Base-by-base conservation (phyloP, 257 asterid genomes). In the Salvia rosmarinus region DNA sequence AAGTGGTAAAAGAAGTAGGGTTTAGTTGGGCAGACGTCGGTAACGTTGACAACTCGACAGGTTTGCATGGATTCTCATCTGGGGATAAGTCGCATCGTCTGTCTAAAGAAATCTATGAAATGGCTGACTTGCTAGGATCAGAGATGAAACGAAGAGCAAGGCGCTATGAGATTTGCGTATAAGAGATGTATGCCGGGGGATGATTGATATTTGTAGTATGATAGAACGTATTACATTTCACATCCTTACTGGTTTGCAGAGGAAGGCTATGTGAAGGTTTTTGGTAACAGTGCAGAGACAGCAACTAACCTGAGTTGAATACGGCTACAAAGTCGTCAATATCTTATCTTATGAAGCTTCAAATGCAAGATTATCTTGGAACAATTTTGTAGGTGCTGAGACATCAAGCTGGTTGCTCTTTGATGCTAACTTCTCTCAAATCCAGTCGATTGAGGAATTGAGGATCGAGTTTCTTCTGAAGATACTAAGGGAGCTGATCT, bases 21-120 rank as follows among this genome's bases (percentile, higher is more conserved):
- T 94, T 82, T 81, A 94, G 99, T 69, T 94, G 99, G 96, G 96
- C 84, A 12, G 97, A 94, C 76, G 89, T 82, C 9, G 95, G 89
- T 7, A 68, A 77, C 40, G 77, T 67, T 66, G 85, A 64, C 40
- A 85, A 80, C 28, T 86, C 91, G 0, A 39, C 79, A 0, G 59
- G 68, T 73, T 62, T 88, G 85, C 95, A 91, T 72, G 95, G 93
- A 49, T 91, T 91, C 75, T 91, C 95, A 40, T 88, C 97, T 2
- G 99, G 88, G 30, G 97, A 94, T 68, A 86, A 82, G 76, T 85
- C 96, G 19, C 99, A 94, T 66, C 83, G 82, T 4, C 46, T 63
- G 79, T 82, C 86, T 8, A 76, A 79, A 64, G 89, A 86, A 49
- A 94, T 94, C 37, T 89, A 86, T 70, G 19, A 70, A 81, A 89